Conservation (phyloP, 352 stramenopile species). For the Thalassiosira livingstoniorum region DNA sequence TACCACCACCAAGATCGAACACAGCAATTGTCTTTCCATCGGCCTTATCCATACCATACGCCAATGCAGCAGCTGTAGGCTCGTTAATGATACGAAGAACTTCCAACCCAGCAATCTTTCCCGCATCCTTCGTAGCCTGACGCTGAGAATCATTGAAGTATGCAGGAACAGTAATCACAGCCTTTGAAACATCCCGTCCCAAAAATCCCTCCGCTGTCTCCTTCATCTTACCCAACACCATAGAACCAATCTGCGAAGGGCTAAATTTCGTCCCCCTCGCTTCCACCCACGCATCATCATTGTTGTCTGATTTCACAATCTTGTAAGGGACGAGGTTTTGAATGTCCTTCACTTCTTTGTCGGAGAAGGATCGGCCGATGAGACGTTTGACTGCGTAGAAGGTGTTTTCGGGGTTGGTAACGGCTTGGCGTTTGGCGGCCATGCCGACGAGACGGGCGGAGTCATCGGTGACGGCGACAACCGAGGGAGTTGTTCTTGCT, state of each 20-base stretch:
- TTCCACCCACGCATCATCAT: constrained; percentile 94
- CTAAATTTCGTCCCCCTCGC: constrained; percentile 93
- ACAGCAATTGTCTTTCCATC: constrained; percentile 97
- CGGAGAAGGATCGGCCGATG: constrained; percentile 93
- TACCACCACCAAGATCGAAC: constrained; percentile 98
- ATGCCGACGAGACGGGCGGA: constrained; percentile 94
- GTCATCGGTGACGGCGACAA: constrained; percentile 95
- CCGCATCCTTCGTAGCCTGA: constrained; percentile 96
- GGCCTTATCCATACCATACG: constrained; percentile 98
- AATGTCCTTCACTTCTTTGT: constrained; percentile 94
- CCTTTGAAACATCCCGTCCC: constrained; percentile 90
- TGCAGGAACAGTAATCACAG: constrained; percentile 95
- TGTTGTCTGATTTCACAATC: constrained; percentile 93
- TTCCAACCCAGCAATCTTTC: constrained; percentile 94
- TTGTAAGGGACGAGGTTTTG: constrained; percentile 96
- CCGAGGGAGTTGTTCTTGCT: constrained; percentile 94
- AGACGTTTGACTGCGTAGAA: constrained; percentile 98
- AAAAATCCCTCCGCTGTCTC: constrained; percentile 94
- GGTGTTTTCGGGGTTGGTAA: constrained; percentile 98
- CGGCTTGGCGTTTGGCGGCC: constrained; percentile 94
- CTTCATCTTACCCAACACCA: constrained; percentile 99
- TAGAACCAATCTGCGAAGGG: constrained; percentile 95
- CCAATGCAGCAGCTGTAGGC: constrained; percentile 95
- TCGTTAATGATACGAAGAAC: constrained; percentile 98
- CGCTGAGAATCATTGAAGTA: constrained; percentile 98